Conservation (phyloP, 1,284 basidiomycete species). For the Rhodofomes roseus region DNA sequence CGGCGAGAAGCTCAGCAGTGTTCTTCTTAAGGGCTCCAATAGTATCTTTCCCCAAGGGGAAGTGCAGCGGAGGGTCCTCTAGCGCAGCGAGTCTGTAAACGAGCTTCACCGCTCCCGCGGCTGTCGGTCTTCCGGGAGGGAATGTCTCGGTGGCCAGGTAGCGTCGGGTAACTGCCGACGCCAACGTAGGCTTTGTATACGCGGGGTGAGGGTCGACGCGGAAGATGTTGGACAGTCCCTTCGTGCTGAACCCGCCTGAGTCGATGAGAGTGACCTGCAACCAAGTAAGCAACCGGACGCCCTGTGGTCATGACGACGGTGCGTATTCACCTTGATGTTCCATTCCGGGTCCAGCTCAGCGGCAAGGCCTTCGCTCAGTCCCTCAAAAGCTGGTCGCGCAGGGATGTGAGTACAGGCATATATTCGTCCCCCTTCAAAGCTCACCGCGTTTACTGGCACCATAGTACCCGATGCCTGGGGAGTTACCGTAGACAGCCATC, state of each 20-base stretch:
- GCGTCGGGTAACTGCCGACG: not conserved
- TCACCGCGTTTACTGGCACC: constrained; percentile 23
- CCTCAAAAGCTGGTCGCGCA: constrained; percentile 20
- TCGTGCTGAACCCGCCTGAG: constrained; percentile 4
- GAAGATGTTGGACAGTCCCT: not conserved
- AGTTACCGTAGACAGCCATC: constrained; percentile 16
- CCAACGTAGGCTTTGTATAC: not conserved
- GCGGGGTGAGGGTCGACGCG: constrained; percentile 1
- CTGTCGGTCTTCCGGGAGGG: not conserved
- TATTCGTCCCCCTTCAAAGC: not conserved
- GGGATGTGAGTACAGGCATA: not conserved
- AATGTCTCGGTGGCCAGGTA: not conserved
- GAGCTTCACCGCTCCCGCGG: not conserved
- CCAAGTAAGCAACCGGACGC: not conserved
- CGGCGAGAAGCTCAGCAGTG: not conserved
- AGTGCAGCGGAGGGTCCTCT: constrained; percentile 8
- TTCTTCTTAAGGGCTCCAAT: not conserved
- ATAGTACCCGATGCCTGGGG: constrained; percentile 26
- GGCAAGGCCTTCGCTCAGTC: constrained; percentile 28
- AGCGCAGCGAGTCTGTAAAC: constrained; percentile 4
- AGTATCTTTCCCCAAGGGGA: constrained; percentile 10
- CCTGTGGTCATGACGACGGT: too few relatives aligned
- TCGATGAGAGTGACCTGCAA: constrained; percentile 9
- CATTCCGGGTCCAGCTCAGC: constrained; percentile 35
- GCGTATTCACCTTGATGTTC: constrained; percentile 35